A percentile compares a stretch with the other conserved stretches of the same genome.
These are phyloP conservation scores for Fraxinus paxiana DNA, from an alignment of 305 asterid genomes.

Conservation along the genomic window DNA sequence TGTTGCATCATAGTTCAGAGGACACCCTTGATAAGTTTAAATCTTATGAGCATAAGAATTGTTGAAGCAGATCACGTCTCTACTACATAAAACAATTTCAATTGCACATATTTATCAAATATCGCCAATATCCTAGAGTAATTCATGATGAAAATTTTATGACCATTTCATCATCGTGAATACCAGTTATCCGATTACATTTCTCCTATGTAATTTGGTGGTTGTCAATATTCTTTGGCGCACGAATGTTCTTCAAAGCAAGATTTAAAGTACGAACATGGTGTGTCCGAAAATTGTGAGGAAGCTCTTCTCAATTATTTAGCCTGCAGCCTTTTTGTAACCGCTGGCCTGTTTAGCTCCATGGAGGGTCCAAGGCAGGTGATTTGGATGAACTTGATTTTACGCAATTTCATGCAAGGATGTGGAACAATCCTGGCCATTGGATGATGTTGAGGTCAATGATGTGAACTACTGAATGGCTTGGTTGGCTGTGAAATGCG, in stretches of 20 bases:
- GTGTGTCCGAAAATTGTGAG: not conserved
- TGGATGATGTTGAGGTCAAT: constrained; percentile 73
- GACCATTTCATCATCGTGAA: not conserved
- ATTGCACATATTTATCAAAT: not conserved
- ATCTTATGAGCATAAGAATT: not conserved
- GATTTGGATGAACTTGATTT: constrained; percentile 49
- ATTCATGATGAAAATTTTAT: not conserved
- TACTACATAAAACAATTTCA: not conserved
- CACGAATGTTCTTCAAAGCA: not conserved
- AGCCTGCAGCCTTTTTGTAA: constrained; percentile 26
- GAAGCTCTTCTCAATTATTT: not conserved
- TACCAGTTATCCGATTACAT: not conserved
- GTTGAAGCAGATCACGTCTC: not conserved
- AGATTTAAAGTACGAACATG: not conserved
- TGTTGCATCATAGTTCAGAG: not conserved
- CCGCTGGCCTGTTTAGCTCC: constrained; percentile 62
- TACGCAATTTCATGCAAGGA: constrained; percentile 64
- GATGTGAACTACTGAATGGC: constrained; percentile 76
- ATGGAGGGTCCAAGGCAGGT: constrained; percentile 70
- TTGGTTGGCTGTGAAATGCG: constrained; percentile 85
- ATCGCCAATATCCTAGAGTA: not conserved
- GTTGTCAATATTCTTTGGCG: too few species aligned
- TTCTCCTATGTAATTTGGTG: not conserved
- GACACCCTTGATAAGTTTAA: not conserved
- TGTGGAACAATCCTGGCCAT: constrained; percentile 86